Base-by-base conservation (phyloP, 331 rosid genomes). In the Telfairia occidentalis region DNA sequence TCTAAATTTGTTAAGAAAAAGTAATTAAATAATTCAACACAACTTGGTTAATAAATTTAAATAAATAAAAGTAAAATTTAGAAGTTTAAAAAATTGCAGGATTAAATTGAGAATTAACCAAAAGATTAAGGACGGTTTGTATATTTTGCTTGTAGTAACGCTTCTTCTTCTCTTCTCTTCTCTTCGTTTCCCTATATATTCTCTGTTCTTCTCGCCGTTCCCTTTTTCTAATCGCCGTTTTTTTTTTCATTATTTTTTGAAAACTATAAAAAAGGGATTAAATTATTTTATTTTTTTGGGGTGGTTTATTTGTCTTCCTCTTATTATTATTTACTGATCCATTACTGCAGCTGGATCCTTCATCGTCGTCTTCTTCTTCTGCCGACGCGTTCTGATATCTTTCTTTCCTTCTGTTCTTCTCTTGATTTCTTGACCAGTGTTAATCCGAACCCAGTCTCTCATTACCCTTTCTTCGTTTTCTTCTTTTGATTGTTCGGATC, bases 271-370 rank as follows among this genome's bases (percentile, higher is more conserved):
- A 12, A 38, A 9, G n/a, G 11, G 46, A 65, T 65, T 38, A 65
- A 65, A 65, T 65, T 38, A 0, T n/a, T 61, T 5, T 18, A 2
- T n/a, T 34, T 15, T 40, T 21, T 21, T 7, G 8, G 57, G 26
- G 46, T 24, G 55, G 74, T 45, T 60, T 43, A 43, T 70, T 43
- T 46, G 75, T 73, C 48, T 73, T 50, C 19, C 37, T 34, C 34
- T 38, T 57, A 3, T 57, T 63, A 32, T n/a, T 54, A 54, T 65
- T 52, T 52, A 52, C 76, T 49, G 48, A 28, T 43, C 50, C 71
- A 29, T 75, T 57, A 55, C 78, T 23, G 71, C 28, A 55, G 67
- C 78, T 75, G 78, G 70, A 75, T 58, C 78, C 37, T 43, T 42
- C 73, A 21, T 73, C 40, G 8, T 28, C 54, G 11, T 75, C 70